Conservation (phyloP, 1,139 yeast genomes). For the Candida sojae region DNA sequence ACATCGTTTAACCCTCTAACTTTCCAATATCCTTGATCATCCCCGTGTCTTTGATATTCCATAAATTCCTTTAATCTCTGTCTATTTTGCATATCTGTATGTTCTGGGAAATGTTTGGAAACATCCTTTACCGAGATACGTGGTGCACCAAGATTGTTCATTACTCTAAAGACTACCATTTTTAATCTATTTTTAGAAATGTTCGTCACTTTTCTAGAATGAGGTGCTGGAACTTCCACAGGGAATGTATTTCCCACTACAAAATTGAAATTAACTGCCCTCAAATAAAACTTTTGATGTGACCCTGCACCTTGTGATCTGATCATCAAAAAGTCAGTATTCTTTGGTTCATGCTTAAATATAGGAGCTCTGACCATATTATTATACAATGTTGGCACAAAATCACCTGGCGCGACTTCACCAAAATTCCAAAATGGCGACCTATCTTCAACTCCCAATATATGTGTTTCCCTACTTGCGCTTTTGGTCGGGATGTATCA, state of each 20-base stretch:
- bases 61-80: constrained; percentile 95
- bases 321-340: constrained; percentile 80
- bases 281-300: constrained; percentile 53
- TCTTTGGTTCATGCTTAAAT: constrained; percentile 76
- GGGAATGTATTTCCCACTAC: constrained; percentile 94
- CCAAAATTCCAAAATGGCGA: constrained; percentile 99
- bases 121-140: constrained; percentile 86
- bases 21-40: constrained; percentile 96
- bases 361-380: constrained; percentile 92
- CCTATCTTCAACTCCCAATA: constrained; percentile 90
- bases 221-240: constrained; percentile 97
- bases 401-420: constrained; percentile 90
- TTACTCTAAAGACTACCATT: constrained; percentile 89
- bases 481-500: constrained; percentile 84
- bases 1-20: constrained; percentile 61
- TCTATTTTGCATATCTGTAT: constrained; percentile 95
- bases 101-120: constrained; percentile 92
- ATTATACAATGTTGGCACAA: constrained; percentile 91
- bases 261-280: constrained; percentile 71
- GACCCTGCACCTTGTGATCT: constrained; percentile 80
- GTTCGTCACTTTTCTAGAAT: constrained; percentile 92
- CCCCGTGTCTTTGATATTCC: constrained; percentile 96
- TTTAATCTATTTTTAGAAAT: constrained; percentile 88
- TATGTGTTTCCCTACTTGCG: constrained; percentile 95
- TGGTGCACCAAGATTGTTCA: constrained; percentile 74